Evolutionary conservation across 1,284 basidiomycete species (phyloP).

Genomic region (Rhodofomes roseus): DNA sequence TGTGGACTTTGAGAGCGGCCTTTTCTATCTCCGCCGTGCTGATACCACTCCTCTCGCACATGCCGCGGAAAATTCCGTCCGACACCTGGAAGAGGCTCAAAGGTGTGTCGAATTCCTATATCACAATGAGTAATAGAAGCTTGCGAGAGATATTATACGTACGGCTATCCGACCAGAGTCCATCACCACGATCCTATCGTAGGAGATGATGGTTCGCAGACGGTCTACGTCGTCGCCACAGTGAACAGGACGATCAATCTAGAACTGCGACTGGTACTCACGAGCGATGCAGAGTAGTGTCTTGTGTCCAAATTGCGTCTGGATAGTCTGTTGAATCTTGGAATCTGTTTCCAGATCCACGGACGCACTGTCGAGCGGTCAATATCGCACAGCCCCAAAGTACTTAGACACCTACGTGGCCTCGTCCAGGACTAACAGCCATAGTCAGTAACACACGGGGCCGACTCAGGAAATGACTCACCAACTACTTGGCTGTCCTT

Average conservation of each 20-base stretch:
- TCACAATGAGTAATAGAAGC: background rate
- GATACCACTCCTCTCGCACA: conserved; percentile 65
- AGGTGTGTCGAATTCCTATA: conserved; percentile 70
- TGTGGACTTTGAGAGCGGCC: conserved; percentile 14
- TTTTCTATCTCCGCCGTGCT: conserved; percentile 47
- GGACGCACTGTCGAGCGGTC: conserved; percentile 29
- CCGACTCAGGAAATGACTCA: conserved; percentile 19
- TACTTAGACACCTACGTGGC: conserved; percentile 23
- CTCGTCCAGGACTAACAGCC: conserved; percentile 25
- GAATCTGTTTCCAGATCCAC: conserved; percentile 59
- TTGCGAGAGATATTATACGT: conserved; percentile 14
- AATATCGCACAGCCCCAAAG: background rate
- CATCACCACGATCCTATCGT: conserved; percentile 74
- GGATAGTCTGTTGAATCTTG: conserved; percentile 59
- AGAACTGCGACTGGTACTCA: conserved; percentile 11
- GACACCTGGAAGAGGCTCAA: conserved; percentile 49
- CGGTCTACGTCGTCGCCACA: conserved; percentile 40
- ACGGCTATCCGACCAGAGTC: conserved; percentile 68
- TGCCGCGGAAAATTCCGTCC: conserved; percentile 59
- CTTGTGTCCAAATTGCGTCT: conserved; percentile 37
- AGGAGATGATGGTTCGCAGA: conserved; percentile 76
- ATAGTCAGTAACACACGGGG: background rate
- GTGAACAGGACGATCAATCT: background rate
- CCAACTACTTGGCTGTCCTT: conserved; percentile 34
- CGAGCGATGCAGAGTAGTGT: conserved; percentile 29